Evolutionary conservation across 73 alveolate species (phyloP).

Genomic region (Vitrella brassicaformis): DNA sequence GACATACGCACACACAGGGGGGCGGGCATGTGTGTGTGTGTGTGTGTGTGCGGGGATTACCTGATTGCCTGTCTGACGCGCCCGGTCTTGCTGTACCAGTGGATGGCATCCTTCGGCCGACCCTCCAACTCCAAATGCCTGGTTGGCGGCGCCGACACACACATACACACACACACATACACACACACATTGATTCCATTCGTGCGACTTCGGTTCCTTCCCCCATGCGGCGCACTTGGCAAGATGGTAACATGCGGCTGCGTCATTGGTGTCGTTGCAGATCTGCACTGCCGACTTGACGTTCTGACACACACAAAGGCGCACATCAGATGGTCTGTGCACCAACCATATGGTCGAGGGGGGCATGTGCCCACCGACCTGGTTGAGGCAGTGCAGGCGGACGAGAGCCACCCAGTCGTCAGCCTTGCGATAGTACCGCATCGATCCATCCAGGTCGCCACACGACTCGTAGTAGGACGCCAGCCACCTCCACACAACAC

Average conservation of each 20-base stretch:
- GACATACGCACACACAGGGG: too few relatives aligned
- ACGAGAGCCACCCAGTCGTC: neutral
- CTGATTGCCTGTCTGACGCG: constrained; percentile 80
- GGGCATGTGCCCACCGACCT: too few relatives aligned
- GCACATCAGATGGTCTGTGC: too few relatives aligned
- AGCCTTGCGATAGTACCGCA: neutral
- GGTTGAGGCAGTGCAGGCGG: too few relatives aligned
- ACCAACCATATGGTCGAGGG: too few relatives aligned
- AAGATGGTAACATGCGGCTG: constrained; percentile 73
- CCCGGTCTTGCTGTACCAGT: constrained; percentile 65
- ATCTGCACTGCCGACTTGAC: neutral
- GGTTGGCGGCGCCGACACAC: neutral
- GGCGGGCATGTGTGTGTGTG: too few relatives aligned
- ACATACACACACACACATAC: neutral
- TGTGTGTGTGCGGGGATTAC: constrained; percentile 9
- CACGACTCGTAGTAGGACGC: too few relatives aligned
- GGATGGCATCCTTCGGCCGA: constrained; percentile 61
- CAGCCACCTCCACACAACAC: too few relatives aligned
- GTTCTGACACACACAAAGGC: neutral
- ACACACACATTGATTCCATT: neutral
- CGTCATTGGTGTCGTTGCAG: constrained; percentile 65
- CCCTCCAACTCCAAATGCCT: neutral
- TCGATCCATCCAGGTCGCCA: neutral
- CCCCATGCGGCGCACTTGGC: constrained; percentile 43
- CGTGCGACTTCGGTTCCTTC: too few relatives aligned